Evolutionary conservation across 2,329 filamentous ascomycete species (phyloP), one percentile per base, ranked within the genome.

Genomic region (Hysterium pulicare): DNA sequence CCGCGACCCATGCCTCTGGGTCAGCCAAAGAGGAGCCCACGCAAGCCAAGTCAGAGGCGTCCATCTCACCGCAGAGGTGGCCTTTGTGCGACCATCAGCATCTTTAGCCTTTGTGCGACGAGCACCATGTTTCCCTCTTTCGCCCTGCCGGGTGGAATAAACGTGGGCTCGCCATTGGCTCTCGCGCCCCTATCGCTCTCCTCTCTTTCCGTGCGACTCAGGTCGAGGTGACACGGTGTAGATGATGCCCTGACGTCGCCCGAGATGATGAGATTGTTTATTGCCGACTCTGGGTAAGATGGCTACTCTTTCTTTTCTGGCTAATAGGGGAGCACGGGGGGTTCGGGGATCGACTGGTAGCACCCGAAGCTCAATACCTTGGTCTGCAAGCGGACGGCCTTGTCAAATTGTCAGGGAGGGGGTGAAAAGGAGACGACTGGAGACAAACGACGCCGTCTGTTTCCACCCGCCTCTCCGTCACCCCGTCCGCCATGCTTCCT

Each of bases 301-400:
- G 32, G 32, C 17, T 17, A 31, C 13, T 10, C 16, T 35, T 9
- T n/a, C 16, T 4, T 15, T 38, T 16, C 9, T 24, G 35, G 35
- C 35, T 38, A 38, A 38, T 26, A 15, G 20, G 20, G 26, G 5
- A 5, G 9, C 8, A 9, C 11, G 16, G 35, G 35, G 16, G 5
- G 20, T 19, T 21, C 35, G 19, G 35, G 35, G 35, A 24, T 38
- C 35, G 20, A 38, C 35, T 38, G 35, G 35, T 26, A 15, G 20
- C n/a, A 15, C 35, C 35, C 20, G 35, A 38, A 6, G 7, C 8
- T 15, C 23, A 10, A 8, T n/a, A 5, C 22, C 15, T 20, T 35
- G 33, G 15, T 20, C n/a, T n/a, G n/a, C n/a, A n/a, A n/a, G n/a
- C n/a, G 13, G 24, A 28, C 24, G 24, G 24, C 24, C 24, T 28